These are phyloP conservation scores for Saccharum spontaneum DNA, from an alignment of 176 grass and related monocot genomes.

Conservation along the genomic window DNA sequence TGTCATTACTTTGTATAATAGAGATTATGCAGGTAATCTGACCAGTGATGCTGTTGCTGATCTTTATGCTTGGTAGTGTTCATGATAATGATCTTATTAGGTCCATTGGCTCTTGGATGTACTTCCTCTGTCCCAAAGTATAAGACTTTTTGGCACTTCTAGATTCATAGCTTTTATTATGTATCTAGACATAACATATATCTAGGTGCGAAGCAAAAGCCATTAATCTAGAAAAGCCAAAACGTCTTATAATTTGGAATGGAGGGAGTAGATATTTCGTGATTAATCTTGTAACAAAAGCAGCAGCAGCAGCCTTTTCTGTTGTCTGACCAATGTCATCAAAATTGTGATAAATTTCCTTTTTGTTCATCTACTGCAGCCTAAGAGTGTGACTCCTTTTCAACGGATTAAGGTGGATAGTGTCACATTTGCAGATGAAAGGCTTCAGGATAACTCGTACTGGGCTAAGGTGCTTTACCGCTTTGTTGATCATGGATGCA, in stretches of 20 bases:
- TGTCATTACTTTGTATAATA: background rate
- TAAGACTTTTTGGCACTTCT: too few relatives aligned
- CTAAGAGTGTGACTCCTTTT: conserved; percentile 66
- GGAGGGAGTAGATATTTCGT: background rate
- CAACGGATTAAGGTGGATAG: conserved; percentile 71
- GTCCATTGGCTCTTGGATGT: background rate
- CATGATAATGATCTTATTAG: background rate
- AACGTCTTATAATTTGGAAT: too few relatives aligned
- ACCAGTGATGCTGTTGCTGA: background rate
- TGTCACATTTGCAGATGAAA: conserved; percentile 72
- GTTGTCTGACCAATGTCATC: background rate
- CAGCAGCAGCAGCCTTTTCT: background rate
- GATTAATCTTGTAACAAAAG: background rate
- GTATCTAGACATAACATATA: too few relatives aligned
- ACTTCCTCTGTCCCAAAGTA: too few relatives aligned
- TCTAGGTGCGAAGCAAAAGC: too few relatives aligned
- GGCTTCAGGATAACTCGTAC: conserved; percentile 90
- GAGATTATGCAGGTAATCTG: background rate
- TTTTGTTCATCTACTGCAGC: conserved; percentile 45
- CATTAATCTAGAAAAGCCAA: too few relatives aligned
- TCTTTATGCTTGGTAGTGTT: background rate
- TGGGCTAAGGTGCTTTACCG: conserved; percentile 77
- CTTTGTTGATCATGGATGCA: background rate
- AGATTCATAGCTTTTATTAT: too few relatives aligned
- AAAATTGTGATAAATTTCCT: background rate